These are phyloP conservation scores for Fulvia fulva DNA, from an alignment of 2,329 filamentous ascomycete species.

Conservation along the genomic window DNA sequence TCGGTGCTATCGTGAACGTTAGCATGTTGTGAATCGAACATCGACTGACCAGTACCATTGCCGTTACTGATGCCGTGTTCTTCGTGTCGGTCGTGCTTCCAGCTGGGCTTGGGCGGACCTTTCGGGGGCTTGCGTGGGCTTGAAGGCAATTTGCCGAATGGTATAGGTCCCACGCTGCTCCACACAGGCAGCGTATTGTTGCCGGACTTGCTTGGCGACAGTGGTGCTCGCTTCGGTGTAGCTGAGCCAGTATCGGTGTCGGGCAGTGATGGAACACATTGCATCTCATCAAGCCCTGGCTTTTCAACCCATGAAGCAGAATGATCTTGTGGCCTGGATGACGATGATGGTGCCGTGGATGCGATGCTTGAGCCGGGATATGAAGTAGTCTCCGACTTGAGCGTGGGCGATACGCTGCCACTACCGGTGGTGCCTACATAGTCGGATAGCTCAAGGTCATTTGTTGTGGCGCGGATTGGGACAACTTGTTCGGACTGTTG, in stretches of 20 bases:
- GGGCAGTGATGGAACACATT: not conserved
- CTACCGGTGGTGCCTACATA: constrained; percentile 2
- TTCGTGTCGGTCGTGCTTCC: not conserved
- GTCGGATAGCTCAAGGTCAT: constrained; percentile 8
- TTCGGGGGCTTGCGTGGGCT: constrained; percentile 2
- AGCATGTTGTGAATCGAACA: not conserved
- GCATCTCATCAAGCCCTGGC: not conserved
- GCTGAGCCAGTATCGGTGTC: not conserved
- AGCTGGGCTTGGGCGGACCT: not conserved
- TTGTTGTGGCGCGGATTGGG: constrained; percentile 2
- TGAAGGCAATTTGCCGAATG: constrained; percentile 25
- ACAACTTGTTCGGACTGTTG: not conserved
- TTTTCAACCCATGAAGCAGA: not conserved
- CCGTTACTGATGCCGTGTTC: not conserved
- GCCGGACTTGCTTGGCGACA: not conserved
- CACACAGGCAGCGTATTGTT: constrained; percentile 24
- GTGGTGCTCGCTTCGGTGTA: not conserved
- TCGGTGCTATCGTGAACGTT: not conserved
- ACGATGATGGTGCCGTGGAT: not conserved
- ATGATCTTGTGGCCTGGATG: not conserved
- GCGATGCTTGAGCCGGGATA: not conserved
- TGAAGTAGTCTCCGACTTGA: not conserved
- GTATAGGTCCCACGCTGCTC: constrained; percentile 32
- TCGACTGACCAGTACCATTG: not conserved
- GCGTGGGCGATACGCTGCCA: not conserved